Evolutionary conservation across 371 early-diverging fungal species (phyloP).

Genomic region (Apophysomyces variabilis): DNA sequence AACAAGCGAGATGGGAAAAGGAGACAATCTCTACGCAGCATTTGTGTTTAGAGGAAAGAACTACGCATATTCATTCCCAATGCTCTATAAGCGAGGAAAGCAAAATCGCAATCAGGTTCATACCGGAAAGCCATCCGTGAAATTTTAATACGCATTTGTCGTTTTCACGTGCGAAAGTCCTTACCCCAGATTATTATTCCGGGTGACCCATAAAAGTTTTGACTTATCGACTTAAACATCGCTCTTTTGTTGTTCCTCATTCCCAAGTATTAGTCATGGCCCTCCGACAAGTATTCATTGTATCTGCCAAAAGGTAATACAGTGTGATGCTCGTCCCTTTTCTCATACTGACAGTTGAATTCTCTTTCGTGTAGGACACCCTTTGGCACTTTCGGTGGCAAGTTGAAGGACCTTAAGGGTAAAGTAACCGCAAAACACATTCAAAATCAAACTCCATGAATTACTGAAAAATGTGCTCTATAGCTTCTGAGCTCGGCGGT

Average conservation of each 20-base stretch:
- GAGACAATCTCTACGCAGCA: no score
- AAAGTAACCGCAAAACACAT: not conserved
- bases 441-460: not conserved
- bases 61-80: no score
- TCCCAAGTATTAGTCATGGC: slow-evolving; percentile 34
- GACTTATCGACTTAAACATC: not conserved
- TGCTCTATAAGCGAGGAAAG: no score
- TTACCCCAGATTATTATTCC: not conserved
- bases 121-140: no score
- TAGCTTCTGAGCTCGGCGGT: slow-evolving; percentile 91
- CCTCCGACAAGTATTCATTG: slow-evolving; percentile 51
- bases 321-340: not conserved
- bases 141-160: not conserved
- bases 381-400: slow-evolving; percentile 88
- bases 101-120: no score
- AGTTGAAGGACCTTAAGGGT: slow-evolving; percentile 76
- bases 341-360: not conserved
- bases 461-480: not conserved
- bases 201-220: not conserved
- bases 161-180: slow-evolving; percentile 2
- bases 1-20: no score
- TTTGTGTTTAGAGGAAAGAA: no score
- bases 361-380: slow-evolving; percentile 53
- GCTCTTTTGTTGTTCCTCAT: slow-evolving; percentile 9
- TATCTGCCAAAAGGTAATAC: slow-evolving; percentile 52